Percentiles rank a stretch among this genome's conserved stretches.
Conservation (phyloP, 495 filamentous ascomycete species). For the Talaromyces nanjingensis region DNA sequence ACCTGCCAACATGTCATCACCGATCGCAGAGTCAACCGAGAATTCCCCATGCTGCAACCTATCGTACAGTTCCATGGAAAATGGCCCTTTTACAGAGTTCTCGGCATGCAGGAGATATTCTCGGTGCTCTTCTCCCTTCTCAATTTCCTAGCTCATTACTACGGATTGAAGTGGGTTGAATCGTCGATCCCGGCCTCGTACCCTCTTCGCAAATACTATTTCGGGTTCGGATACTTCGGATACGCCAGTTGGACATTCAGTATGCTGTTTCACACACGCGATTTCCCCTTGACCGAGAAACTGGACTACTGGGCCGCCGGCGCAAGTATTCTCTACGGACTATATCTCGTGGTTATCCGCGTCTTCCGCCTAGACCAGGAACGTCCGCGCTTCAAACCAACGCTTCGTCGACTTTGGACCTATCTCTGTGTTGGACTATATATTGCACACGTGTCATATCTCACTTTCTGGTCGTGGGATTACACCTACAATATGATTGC, state of each 20-base stretch:
- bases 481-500: conserved; percentile 97
- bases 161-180: conserved; percentile 65
- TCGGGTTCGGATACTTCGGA: conserved; percentile 72
- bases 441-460: conserved; percentile 70
- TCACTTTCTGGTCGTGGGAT: conserved; percentile 82
- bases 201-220: conserved; percentile 73
- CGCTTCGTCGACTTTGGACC: conserved; percentile 66
- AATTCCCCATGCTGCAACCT: conserved; percentile 54
- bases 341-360: conserved; percentile 76
- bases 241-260: conserved; percentile 80
- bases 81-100: conserved; percentile 88
- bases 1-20: conserved; percentile 95
- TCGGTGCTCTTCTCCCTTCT: conserved; percentile 87
- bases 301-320: conserved; percentile 95
- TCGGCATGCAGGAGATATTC: conserved; percentile 92
- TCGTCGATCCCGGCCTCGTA: conserved; percentile 63
- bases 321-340: conserved; percentile 80
- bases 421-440: conserved; percentile 63
- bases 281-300: conserved; percentile 82
- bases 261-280: conserved; percentile 83
- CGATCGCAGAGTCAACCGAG: conserved; percentile 55
- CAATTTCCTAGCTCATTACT: conserved; percentile 82
- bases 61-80: conserved; percentile 97
- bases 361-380: conserved; percentile 73
- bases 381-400: conserved; percentile 44